These are phyloP conservation scores for Cercospora canescens DNA, from an alignment of 2,329 filamentous ascomycete genomes.

Conservation along the genomic window DNA sequence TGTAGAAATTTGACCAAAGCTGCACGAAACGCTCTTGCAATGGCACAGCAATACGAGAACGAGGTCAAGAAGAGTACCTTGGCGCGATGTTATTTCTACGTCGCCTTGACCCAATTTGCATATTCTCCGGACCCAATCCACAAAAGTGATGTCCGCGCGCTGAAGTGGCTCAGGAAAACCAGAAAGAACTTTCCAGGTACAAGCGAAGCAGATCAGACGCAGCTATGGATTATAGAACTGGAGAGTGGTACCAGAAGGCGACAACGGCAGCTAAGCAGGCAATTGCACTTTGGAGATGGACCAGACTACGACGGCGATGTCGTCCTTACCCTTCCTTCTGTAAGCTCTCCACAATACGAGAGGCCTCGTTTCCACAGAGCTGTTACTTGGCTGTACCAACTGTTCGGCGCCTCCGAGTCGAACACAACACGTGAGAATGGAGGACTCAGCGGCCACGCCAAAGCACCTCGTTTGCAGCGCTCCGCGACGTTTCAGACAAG, in stretches of 20 bases:
- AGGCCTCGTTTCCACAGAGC: background rate
- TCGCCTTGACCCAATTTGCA: background rate
- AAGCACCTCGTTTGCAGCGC: background rate
- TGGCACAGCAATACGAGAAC: background rate
- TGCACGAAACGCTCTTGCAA: background rate
- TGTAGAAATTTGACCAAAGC: background rate
- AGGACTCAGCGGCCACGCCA: background rate
- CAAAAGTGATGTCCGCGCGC: conserved; percentile 3
- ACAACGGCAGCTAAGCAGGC: background rate
- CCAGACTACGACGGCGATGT: background rate
- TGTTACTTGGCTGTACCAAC: background rate
- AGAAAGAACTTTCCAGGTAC: background rate
- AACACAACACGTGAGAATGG: background rate
- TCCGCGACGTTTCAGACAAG: background rate
- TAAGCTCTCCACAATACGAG: background rate
- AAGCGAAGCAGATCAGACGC: background rate
- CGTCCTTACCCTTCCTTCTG: background rate
- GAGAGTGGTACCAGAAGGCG: background rate
- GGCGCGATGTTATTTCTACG: conserved; percentile 6
- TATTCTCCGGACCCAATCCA: background rate
- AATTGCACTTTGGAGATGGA: background rate
- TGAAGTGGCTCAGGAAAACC: conserved; percentile 1
- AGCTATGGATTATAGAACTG: background rate
- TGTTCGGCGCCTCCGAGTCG: background rate
- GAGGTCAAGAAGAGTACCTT: background rate